These are phyloP conservation scores for Pelargonium nanum DNA, from an alignment of 345 rosid species.

Conservation along the genomic window DNA sequence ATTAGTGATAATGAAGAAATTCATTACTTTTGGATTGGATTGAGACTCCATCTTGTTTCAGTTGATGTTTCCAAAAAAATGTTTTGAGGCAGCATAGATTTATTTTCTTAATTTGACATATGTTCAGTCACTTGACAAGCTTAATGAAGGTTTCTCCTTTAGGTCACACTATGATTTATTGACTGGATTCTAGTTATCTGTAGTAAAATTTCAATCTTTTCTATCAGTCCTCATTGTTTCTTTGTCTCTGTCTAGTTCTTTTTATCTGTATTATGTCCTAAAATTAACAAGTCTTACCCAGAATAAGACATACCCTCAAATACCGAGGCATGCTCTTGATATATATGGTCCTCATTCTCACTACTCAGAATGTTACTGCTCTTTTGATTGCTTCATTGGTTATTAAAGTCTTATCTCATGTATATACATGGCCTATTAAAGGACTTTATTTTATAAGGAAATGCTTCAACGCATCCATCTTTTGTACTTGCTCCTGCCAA, in stretches of 20 bases:
- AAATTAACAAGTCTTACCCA: too few species aligned
- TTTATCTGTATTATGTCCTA: too few species aligned
- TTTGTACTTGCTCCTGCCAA: not conserved
- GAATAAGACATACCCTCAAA: too few species aligned
- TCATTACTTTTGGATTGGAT: constrained; percentile 7
- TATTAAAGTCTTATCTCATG: too few species aligned
- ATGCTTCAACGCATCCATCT: not conserved
- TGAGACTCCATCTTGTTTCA: constrained; percentile 2
- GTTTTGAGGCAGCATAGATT: not conserved
- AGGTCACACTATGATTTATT: not conserved
- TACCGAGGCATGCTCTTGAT: too few species aligned
- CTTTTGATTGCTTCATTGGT: too few species aligned
- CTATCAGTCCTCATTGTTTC: not conserved
- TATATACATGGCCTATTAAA: not conserved
- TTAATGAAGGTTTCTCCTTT: not conserved
- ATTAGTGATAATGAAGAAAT: not conserved
- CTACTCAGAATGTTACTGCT: too few species aligned
- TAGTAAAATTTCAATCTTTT: not conserved
- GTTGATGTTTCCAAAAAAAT: not conserved
- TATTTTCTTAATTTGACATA: not conserved
- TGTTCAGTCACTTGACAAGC: not conserved
- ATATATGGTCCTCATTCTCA: too few species aligned
- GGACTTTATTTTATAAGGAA: not conserved
- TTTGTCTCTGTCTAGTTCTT: too few species aligned
- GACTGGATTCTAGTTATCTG: not conserved